These are phyloP conservation scores for Lepidopterella palustris DNA, from an alignment of 495 filamentous ascomycete genomes.

Conservation along the genomic window DNA sequence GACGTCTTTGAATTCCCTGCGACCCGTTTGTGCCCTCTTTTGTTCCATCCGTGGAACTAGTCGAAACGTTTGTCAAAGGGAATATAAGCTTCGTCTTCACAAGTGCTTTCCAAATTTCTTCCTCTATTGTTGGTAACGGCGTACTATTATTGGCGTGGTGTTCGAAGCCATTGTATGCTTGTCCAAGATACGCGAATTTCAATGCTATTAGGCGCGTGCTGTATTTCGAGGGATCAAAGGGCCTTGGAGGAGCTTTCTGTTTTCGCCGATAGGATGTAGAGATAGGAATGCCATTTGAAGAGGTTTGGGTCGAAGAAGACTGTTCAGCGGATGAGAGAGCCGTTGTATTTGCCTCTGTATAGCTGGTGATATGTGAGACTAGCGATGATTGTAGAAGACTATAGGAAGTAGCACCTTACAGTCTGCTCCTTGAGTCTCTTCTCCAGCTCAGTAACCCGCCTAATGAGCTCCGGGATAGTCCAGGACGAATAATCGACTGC, in stretches of 20 bases:
- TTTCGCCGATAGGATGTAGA: background rate
- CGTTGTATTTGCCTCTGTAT: background rate
- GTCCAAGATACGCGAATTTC: constrained; percentile 90
- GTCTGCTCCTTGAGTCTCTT: constrained; percentile 17
- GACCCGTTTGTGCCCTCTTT: constrained; percentile 7
- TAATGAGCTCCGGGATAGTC: constrained; percentile 24
- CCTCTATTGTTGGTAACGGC: constrained; percentile 76
- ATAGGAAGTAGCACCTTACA: background rate
- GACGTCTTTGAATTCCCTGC: constrained; percentile 39
- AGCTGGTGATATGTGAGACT: background rate
- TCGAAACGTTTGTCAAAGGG: constrained; percentile 43
- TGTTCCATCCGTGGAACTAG: constrained; percentile 20
- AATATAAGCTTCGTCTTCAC: constrained; percentile 72
- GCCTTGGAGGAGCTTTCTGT: constrained; percentile 27
- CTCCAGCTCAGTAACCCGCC: constrained; percentile 31
- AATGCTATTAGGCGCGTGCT: constrained; percentile 77
- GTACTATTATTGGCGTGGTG: constrained; percentile 60
- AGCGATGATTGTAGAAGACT: background rate
- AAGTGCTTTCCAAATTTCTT: constrained; percentile 84
- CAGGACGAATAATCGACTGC: constrained; percentile 29
- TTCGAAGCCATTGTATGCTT: constrained; percentile 86
- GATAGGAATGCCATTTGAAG: no score
- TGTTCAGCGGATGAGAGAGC: background rate
- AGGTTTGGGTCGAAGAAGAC: constrained; percentile 5
- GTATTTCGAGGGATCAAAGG: constrained; percentile 73